Percentiles rank a stretch among this genome's conserved stretches.
phyloP scores from a whole-genome alignment of 2,329 filamentous ascomycete genomes.

The Fusarium pilosicola region DNA sequence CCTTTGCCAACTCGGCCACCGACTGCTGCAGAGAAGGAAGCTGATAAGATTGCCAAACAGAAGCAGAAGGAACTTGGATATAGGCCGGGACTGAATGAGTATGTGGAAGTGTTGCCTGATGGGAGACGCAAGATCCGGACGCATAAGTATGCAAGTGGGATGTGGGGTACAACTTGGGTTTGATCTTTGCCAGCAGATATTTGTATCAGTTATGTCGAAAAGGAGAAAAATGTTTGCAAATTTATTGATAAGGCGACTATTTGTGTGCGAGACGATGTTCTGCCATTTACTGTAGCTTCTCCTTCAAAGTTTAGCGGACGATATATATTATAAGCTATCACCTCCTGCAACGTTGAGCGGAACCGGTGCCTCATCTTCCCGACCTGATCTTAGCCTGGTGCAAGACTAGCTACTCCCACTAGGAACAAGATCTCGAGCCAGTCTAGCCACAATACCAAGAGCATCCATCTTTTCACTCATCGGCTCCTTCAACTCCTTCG shows the following conservation, averaged over 20 bases:
- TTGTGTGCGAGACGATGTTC: not conserved
- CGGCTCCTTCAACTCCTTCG: not conserved
- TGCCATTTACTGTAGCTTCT: no score
- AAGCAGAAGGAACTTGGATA: slow-evolving; percentile 26
- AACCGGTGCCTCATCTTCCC: not conserved
- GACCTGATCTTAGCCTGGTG: accelerated
- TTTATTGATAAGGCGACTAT: not conserved
- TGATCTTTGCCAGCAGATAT: not conserved
- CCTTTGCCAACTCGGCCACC: slow-evolving; percentile 18
- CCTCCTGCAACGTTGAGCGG: no score
- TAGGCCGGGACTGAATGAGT: slow-evolving; percentile 14
- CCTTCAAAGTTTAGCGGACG: no score
- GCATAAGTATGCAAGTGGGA: not conserved
- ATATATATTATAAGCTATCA: no score
- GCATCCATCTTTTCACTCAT: not conserved
- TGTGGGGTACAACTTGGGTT: not conserved
- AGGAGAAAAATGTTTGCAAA: no score
- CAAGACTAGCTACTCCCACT: not conserved
- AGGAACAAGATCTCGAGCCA: not conserved
- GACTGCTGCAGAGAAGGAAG: slow-evolving; percentile 4
- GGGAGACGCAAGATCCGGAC: slow-evolving; percentile 25
- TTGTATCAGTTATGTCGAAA: no score
- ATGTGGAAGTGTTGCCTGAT: slow-evolving; percentile 20
- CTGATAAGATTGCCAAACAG: not conserved
- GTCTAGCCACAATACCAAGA: not conserved